A percentile compares a stretch with the other conserved stretches of the same genome.
Conservation (phyloP, 306 rosid species). For the Cicer arietinum region DNA sequence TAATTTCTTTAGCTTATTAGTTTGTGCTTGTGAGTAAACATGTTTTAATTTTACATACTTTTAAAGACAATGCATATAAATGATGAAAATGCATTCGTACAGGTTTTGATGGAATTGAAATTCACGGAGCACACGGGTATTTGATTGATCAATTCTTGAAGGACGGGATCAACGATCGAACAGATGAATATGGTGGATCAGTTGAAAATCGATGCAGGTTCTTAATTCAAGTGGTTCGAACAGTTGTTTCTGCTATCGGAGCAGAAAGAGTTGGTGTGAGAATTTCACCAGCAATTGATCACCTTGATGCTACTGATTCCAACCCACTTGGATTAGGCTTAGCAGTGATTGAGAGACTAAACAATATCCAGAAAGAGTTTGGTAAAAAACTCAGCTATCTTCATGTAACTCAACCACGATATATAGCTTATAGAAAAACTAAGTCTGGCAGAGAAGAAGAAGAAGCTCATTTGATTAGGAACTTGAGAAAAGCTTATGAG, state of each 20-base stretch:
- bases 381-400: slow-evolving; percentile 74
- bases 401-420: slow-evolving; percentile 88
- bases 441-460: slow-evolving; percentile 80
- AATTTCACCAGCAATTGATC: slow-evolving; percentile 92
- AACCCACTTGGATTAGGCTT: slow-evolving; percentile 76
- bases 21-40: not conserved
- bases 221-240: slow-evolving; percentile 60
- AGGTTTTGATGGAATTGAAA: slow-evolving; percentile 96
- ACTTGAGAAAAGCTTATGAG: slow-evolving; percentile 61
- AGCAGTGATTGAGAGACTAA: slow-evolving; percentile 75
- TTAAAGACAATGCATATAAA: slow-evolving; percentile 41
- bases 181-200: slow-evolving; percentile 76
- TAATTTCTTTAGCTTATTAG: not conserved
- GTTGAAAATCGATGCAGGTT: slow-evolving; percentile 71
- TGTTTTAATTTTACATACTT: too few species aligned
- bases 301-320: slow-evolving; percentile 86
- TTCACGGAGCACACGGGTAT: slow-evolving; percentile 94
- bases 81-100: slow-evolving; percentile 40
- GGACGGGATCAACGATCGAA: slow-evolving; percentile 57
- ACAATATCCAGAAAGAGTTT: slow-evolving; percentile 61
- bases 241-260: slow-evolving; percentile 65
- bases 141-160: slow-evolving; percentile 61
- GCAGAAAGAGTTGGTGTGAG: slow-evolving; percentile 67
- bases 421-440: slow-evolving; percentile 65
- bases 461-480: slow-evolving; percentile 60